Evolutionary conservation across 768 basidiomycete species (phyloP).

Genomic region (Russula virescens): DNA sequence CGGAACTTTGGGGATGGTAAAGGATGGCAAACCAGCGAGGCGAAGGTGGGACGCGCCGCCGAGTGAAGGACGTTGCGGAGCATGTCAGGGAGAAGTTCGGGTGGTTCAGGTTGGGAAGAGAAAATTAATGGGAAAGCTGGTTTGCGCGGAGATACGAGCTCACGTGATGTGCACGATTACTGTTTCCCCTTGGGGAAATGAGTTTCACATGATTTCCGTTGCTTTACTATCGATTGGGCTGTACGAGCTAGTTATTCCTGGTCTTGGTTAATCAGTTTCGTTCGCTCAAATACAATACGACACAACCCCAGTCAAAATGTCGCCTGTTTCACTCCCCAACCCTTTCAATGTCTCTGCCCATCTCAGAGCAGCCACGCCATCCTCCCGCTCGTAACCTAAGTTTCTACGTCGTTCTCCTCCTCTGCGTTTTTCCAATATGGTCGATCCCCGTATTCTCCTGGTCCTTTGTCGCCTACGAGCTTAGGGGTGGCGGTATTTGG

Average conservation of each 20-base stretch:
- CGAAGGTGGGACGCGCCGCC: slow-evolving; percentile 47
- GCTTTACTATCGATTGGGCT: no score
- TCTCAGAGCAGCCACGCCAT: slow-evolving; percentile 32
- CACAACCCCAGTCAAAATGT: not conserved
- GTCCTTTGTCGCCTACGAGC: slow-evolving; percentile 48
- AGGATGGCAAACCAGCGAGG: slow-evolving; percentile 45
- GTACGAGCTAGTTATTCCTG: no score
- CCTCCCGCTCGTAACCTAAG: slow-evolving; percentile 39
- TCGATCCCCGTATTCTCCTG: slow-evolving; percentile 58
- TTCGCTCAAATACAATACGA: not conserved
- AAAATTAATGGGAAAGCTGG: no score
- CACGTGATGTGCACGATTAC: not conserved
- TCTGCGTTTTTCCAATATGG: slow-evolving; percentile 59
- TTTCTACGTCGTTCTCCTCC: slow-evolving; percentile 55
- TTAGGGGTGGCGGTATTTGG: slow-evolving; percentile 41
- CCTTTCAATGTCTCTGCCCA: slow-evolving; percentile 16
- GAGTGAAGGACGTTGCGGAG: slow-evolving; percentile 56
- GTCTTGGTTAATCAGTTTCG: slow-evolving; percentile 19
- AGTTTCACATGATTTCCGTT: slow-evolving; percentile 37
- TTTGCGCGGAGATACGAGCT: no score
- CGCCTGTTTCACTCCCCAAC: not conserved
- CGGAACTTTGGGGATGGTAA: not conserved
- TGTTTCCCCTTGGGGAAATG: not conserved
- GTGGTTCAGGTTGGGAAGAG: no score
- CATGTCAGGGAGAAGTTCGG: not conserved